phyloP scores from a whole-genome alignment of 163 green algal species.

The Smithsoniella earleae region DNA sequence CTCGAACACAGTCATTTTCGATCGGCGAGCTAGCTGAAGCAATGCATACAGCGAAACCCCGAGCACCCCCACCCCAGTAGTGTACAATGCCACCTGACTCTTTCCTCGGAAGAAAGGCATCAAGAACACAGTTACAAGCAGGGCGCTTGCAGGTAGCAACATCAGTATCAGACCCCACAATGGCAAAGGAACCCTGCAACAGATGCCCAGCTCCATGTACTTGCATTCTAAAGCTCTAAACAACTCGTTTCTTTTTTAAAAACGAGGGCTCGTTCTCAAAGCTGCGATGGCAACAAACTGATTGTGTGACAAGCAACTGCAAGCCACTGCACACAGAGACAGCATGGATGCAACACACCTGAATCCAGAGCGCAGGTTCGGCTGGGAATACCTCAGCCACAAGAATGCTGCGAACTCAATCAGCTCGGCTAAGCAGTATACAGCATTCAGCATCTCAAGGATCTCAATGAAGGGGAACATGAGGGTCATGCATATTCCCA shows the following conservation, averaged over 20 bases:
- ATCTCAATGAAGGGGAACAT: slow-evolving; percentile 66
- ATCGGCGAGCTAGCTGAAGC: slow-evolving; percentile 1
- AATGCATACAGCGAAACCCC: not conserved
- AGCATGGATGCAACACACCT: slow-evolving; percentile 35
- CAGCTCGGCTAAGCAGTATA: slow-evolving; percentile 91
- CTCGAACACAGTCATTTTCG: not conserved
- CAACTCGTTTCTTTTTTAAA: not conserved
- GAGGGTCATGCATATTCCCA: slow-evolving; percentile 66
- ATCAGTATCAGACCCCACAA: slow-evolving; percentile 61
- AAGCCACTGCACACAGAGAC: not conserved
- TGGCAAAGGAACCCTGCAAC: slow-evolving; percentile 62
- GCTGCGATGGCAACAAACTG: not conserved
- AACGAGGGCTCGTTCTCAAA: not conserved
- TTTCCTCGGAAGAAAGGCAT: slow-evolving; percentile 23
- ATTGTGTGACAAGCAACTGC: not conserved
- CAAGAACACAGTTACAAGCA: slow-evolving; percentile 45
- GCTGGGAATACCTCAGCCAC: slow-evolving; percentile 58
- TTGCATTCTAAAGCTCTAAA: not conserved
- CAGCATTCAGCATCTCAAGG: slow-evolving; percentile 86
- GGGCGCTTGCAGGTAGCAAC: slow-evolving; percentile 56
- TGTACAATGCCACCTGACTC: slow-evolving; percentile 10
- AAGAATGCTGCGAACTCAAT: slow-evolving; percentile 93
- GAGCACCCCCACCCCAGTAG: not conserved
- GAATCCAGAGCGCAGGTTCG: slow-evolving; percentile 49
- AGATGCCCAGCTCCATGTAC: no score